Evolutionary conservation across 116 monocot genomes (phyloP).

Genomic region (Papilionanthe hybrid): DNA sequence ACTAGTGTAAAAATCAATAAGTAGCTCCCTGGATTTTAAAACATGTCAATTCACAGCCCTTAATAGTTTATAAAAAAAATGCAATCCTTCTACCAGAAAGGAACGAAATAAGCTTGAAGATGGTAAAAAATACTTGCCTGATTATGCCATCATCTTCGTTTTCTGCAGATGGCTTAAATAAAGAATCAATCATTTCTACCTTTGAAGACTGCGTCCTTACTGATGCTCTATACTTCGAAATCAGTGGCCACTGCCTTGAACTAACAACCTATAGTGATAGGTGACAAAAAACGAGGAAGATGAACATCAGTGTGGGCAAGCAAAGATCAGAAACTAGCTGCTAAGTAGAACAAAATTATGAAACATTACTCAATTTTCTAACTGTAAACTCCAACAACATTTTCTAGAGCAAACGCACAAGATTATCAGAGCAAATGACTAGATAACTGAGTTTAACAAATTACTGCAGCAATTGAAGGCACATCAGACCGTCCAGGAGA

Average conservation of each 20-base stretch:
- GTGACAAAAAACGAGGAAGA: background rate
- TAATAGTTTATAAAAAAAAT: no score
- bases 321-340: background rate
- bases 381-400: no score
- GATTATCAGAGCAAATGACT: background rate
- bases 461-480: slow-evolving; percentile 96
- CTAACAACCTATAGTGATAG: slow-evolving; percentile 72
- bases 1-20: slow-evolving; percentile 78
- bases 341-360: no score
- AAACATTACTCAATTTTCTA: no score
- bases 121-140: slow-evolving; percentile 20
- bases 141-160: slow-evolving; percentile 69
- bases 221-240: slow-evolving; percentile 81
- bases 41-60: background rate
- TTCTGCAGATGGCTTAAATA: slow-evolving; percentile 56
- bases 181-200: slow-evolving; percentile 89
- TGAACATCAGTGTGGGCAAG: background rate
- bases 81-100: background rate
- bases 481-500: slow-evolving; percentile 87
- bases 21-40: slow-evolving; percentile 51
- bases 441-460: background rate
- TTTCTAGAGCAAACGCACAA: background rate
- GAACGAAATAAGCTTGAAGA: background rate
- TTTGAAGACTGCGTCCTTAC: slow-evolving; percentile 85
- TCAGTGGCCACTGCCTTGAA: slow-evolving; percentile 84